These are phyloP conservation scores for Mycena floridula DNA, from an alignment of 768 basidiomycete genomes.

Conservation along the genomic window DNA sequence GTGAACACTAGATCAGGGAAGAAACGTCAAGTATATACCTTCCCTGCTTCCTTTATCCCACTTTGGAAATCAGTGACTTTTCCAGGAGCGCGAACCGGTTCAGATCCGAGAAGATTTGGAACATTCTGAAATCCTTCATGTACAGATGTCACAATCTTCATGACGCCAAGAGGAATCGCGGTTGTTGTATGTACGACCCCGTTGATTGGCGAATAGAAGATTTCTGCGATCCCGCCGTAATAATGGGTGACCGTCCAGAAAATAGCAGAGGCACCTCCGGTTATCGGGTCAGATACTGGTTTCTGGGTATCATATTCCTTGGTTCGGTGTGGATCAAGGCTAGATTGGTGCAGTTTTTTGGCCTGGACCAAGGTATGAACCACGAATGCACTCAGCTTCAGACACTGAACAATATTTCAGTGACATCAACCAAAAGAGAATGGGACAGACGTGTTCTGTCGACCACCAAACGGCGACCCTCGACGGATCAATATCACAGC, in stretches of 20 bases:
- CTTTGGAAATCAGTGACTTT: constrained; percentile 36
- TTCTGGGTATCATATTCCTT: constrained; percentile 38
- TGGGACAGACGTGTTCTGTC: constrained; percentile 31
- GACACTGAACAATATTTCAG: constrained; percentile 31
- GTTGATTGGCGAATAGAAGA: constrained; percentile 36
- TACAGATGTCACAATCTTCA: constrained; percentile 33
- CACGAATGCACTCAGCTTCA: constrained; percentile 48
- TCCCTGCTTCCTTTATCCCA: constrained; percentile 43
- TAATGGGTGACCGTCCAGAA: constrained; percentile 47
- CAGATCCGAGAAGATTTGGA: constrained; percentile 35
- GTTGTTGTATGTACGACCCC: constrained; percentile 41
- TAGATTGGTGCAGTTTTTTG: constrained; percentile 32
- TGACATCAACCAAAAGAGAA: neutral
- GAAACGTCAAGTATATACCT: constrained; percentile 19
- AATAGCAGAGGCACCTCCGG: constrained; percentile 39
- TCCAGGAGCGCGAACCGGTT: constrained; percentile 30
- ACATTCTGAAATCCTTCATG: constrained; percentile 41
- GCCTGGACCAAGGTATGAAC: constrained; percentile 44
- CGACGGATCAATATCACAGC: constrained; percentile 51
- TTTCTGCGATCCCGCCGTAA: constrained; percentile 37
- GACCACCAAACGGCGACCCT: constrained; percentile 57
- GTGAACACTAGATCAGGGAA: too few relatives aligned
- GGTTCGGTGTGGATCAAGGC: constrained; percentile 42
- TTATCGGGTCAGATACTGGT: constrained; percentile 33
- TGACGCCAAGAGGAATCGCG: constrained; percentile 41